These are phyloP conservation scores for Larix kaempferi DNA, from an alignment of 75 land plant genomes.

Conservation along the genomic window DNA sequence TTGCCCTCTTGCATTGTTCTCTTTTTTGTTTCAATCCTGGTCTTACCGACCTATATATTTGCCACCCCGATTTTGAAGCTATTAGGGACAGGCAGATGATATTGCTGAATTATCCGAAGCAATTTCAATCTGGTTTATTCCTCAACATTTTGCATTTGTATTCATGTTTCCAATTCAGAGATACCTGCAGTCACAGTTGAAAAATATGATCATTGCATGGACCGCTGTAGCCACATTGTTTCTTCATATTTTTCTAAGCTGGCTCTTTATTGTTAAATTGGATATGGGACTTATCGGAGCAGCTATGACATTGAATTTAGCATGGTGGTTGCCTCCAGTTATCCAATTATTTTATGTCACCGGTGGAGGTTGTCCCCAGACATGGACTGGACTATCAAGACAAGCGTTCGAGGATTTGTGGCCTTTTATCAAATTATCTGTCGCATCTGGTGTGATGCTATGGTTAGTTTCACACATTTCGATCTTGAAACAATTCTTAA, in stretches of 20 bases:
- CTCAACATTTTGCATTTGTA: slow-evolving; percentile 58
- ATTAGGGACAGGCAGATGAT: slow-evolving; percentile 45
- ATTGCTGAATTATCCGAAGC: slow-evolving; percentile 53
- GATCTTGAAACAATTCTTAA: no score
- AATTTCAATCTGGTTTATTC: slow-evolving; percentile 49
- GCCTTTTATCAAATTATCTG: no score
- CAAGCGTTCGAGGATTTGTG: slow-evolving; percentile 59
- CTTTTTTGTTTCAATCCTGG: slow-evolving; percentile 29
- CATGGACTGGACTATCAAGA: slow-evolving; percentile 59
- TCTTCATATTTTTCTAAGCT: slow-evolving; percentile 48
- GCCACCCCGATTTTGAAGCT: slow-evolving; percentile 42
- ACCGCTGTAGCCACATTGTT: slow-evolving; percentile 23
- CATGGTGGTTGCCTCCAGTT: slow-evolving; percentile 49
- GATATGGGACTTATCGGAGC: slow-evolving; percentile 52
- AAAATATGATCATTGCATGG: slow-evolving; percentile 50
- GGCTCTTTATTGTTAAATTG: slow-evolving; percentile 38
- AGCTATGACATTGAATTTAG: slow-evolving; percentile 38
- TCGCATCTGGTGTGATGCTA: no score
- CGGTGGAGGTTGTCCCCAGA: slow-evolving; percentile 39
- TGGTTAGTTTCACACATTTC: no score
- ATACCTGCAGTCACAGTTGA: slow-evolving; percentile 69
- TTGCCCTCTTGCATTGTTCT: slow-evolving; percentile 63
- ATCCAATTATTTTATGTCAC: slow-evolving; percentile 31
- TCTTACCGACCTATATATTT: slow-evolving; percentile 51
- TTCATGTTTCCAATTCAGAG: slow-evolving; percentile 57